Conservation (phyloP, 345 rosid genomes). For the Excoecaria agallocha region DNA sequence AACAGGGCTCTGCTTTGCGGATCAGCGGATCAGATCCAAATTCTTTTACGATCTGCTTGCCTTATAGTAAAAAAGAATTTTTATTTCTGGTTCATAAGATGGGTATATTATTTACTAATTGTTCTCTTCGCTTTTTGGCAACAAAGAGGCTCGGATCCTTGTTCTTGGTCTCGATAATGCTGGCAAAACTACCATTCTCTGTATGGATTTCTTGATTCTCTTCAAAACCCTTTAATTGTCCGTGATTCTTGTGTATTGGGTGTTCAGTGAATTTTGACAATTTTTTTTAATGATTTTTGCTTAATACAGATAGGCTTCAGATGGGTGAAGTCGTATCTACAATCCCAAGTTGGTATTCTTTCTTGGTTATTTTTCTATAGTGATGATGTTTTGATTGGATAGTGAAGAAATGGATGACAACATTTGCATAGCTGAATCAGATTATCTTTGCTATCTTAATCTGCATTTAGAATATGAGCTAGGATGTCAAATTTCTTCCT, state of each 20-base stretch:
- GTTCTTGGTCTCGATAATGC: constrained; percentile 33
- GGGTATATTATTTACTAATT: constrained; percentile 25
- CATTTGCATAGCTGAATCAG: neutral
- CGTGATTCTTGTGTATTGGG: constrained; percentile 3
- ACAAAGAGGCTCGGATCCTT: constrained; percentile 30
- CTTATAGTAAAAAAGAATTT: neutral
- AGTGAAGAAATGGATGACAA: neutral
- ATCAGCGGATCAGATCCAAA: constrained; percentile 13
- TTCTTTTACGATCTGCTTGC: constrained; percentile 14
- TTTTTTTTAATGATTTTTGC: neutral
- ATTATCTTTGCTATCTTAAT: neutral
- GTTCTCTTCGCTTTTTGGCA: constrained; percentile 27
- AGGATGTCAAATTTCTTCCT: neutral
- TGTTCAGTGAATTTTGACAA: constrained; percentile 5
- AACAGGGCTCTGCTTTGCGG: constrained; percentile 18
- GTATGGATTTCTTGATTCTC: constrained; percentile 9
- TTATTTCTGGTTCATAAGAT: constrained; percentile 1
- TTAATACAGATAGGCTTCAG: constrained; percentile 66
- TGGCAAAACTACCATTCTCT: constrained; percentile 32
- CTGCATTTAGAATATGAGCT: neutral
- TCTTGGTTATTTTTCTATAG: neutral
- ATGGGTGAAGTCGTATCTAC: constrained; percentile 99
- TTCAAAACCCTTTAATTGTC: neutral
- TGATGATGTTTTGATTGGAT: constrained; percentile 10
- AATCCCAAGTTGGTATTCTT: constrained; percentile 71